Conservation (phyloP, 257 asterid species). For the Solanum piurae region DNA sequence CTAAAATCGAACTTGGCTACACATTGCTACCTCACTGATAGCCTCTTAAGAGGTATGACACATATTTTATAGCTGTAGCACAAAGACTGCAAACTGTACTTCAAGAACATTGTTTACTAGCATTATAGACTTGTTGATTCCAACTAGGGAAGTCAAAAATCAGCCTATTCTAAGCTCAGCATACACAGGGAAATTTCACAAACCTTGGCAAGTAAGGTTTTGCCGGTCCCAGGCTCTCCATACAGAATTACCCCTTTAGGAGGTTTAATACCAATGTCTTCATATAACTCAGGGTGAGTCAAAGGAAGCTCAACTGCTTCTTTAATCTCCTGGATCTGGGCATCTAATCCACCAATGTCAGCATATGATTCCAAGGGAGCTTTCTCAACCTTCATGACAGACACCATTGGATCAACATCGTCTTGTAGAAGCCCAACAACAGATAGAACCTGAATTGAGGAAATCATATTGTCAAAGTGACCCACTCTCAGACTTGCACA, state of each 20-base stretch:
- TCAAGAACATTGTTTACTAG: not conserved
- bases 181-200: not conserved
- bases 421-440: slow-evolving; percentile 96
- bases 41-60: not conserved
- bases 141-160: not conserved
- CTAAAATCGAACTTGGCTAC: not conserved
- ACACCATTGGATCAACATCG: slow-evolving; percentile 94
- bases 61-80: not conserved
- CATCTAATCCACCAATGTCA: slow-evolving; percentile 52
- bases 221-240: slow-evolving; percentile 99
- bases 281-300: slow-evolving; percentile 52
- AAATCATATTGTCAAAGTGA: not conserved
- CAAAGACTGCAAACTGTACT: not conserved
- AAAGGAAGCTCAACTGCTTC: slow-evolving; percentile 50
- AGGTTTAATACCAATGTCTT: slow-evolving; percentile 77
- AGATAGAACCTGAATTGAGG: slow-evolving; percentile 64
- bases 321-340: slow-evolving; percentile 49
- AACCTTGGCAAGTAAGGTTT: slow-evolving; percentile 95
- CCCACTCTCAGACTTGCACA: not conserved
- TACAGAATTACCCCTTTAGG: slow-evolving; percentile 92
- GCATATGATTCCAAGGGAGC: slow-evolving; percentile 96
- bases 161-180: not conserved
- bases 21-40: not conserved
- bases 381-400: slow-evolving; percentile 96
- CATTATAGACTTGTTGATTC: not conserved